Conservation (phyloP, 805 yeast species). For the Cyberlindnera amylophila region DNA sequence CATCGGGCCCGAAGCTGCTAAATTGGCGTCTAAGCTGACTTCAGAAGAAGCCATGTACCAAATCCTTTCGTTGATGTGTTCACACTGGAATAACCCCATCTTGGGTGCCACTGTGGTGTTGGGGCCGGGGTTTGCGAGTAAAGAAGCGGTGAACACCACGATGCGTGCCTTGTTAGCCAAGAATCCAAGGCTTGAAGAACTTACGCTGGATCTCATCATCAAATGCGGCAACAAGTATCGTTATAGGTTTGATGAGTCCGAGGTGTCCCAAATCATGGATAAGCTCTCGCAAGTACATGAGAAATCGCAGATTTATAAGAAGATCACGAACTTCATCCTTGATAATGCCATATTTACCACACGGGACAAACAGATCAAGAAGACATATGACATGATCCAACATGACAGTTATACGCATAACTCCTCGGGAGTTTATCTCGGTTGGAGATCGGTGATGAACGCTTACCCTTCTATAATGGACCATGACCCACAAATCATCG, state of each 20-base stretch:
- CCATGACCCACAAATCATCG: constrained; percentile 17
- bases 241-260: constrained; percentile 14
- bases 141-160: constrained; percentile 1
- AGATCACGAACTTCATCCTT: constrained; percentile 11
- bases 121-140: constrained; percentile 1
- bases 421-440: constrained; percentile 19
- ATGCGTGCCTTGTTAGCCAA: constrained; percentile 16
- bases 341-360: constrained; percentile 10
- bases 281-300: constrained; percentile 12
- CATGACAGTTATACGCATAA: constrained; percentile 17
- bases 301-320: constrained; percentile 4
- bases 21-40: constrained; percentile 5
- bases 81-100: constrained; percentile 12
- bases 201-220: constrained; percentile 16
- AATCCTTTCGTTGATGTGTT: constrained; percentile 9
- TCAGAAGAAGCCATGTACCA: constrained; percentile 6
- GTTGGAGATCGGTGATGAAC: constrained; percentile 20
- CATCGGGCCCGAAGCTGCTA: constrained; percentile 6
- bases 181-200: constrained; percentile 21
- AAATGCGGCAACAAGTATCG: constrained; percentile 10
- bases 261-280: constrained; percentile 14
- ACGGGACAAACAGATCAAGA: constrained; percentile 3
- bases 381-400: constrained; percentile 14
- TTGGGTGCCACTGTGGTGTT: constrained; percentile 10
- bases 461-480: constrained; percentile 13